Conservation (phyloP, 148 eudicot species). For the Tetragonia tetragonoides region DNA sequence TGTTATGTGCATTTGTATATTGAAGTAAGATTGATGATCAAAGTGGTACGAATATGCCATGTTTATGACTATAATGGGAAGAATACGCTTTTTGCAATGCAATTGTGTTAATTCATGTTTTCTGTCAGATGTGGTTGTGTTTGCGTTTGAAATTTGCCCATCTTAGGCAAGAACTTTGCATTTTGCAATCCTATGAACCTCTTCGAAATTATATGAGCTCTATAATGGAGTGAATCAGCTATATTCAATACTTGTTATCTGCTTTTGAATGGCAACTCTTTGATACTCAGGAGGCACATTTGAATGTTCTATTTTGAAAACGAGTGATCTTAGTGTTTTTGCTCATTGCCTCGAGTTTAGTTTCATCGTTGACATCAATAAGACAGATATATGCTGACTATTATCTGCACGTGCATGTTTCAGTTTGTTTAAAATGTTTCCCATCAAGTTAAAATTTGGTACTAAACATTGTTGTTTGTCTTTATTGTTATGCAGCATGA, state of each 20-base stretch:
- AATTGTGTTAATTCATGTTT: neutral
- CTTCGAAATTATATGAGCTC: neutral
- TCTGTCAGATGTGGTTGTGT: neutral
- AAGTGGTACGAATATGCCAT: neutral
- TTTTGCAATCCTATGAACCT: neutral
- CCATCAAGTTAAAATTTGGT: neutral
- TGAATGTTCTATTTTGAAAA: neutral
- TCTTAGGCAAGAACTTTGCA: neutral
- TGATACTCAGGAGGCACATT: neutral
- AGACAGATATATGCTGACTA: neutral
- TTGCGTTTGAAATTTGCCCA: neutral
- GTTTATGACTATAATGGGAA: neutral
- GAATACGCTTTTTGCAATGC: neutral
- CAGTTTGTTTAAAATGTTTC: neutral
- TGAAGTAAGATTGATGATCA: neutral
- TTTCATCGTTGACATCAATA: neutral
- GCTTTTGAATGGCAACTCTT: neutral
- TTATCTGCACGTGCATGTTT: neutral
- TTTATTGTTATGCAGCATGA: constrained; percentile 57
- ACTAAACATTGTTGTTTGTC: neutral
- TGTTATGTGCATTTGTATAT: neutral
- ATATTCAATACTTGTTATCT: neutral
- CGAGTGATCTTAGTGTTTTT: neutral
- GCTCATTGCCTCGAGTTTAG: neutral
- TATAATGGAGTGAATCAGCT: neutral